These are phyloP conservation scores for Dicorynia guianensis DNA, from an alignment of 306 rosid genomes.

Conservation along the genomic window DNA sequence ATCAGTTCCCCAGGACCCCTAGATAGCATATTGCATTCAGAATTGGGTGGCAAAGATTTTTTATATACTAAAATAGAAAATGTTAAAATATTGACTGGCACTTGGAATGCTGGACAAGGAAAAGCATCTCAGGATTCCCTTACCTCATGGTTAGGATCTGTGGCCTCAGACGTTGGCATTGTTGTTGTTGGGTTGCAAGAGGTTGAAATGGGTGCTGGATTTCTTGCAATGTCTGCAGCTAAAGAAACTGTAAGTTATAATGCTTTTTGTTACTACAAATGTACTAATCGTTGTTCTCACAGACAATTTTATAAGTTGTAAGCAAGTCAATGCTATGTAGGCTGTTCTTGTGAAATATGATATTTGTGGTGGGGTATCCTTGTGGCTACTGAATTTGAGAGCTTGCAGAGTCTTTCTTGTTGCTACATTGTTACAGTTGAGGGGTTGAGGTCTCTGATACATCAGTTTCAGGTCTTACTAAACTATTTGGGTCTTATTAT, in stretches of 20 bases:
- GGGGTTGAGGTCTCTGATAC: too few relatives aligned
- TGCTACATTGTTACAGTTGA: too few relatives aligned
- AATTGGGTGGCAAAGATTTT: constrained; percentile 87
- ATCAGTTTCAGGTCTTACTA: too few relatives aligned
- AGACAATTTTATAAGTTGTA: constrained; percentile 9
- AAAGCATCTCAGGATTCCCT: constrained; percentile 94
- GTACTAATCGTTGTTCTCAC: constrained; percentile 12
- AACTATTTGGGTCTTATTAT: too few relatives aligned
- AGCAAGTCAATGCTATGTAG: constrained; percentile 30
- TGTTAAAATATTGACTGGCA: constrained; percentile 80
- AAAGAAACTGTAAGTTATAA: constrained; percentile 87
- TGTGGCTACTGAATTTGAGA: constrained; percentile 15
- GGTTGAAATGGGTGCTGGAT: constrained; percentile 99
- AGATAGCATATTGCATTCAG: constrained; percentile 74
- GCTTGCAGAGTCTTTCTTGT: too few relatives aligned
- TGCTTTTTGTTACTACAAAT: constrained; percentile 19
- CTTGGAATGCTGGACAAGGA: constrained; percentile 99
- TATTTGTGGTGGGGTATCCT: not conserved
- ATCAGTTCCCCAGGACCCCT: constrained; percentile 88
- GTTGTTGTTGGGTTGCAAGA: constrained; percentile 98
- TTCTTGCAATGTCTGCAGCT: constrained; percentile 98
- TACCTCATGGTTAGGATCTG: constrained; percentile 87
- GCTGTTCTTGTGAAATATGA: constrained; percentile 3
- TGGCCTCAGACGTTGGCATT: constrained; percentile 74
- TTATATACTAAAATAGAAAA: constrained; percentile 79